These are phyloP conservation scores for Colletotrichum plurivorum DNA, from an alignment of 2,329 filamentous ascomycete genomes.

Conservation along the genomic window DNA sequence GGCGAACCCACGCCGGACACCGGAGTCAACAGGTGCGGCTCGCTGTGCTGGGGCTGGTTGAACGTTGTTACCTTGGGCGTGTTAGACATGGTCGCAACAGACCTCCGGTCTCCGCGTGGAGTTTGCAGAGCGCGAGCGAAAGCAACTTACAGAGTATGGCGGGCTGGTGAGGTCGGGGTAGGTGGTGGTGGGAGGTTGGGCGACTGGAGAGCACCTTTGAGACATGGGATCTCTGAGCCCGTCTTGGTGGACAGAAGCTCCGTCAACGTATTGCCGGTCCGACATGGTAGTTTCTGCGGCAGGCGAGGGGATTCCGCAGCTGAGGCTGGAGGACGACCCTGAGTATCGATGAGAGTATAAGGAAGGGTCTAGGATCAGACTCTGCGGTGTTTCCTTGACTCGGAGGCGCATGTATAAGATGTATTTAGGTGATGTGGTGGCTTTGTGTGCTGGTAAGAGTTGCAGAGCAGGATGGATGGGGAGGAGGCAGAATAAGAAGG, in stretches of 20 bases:
- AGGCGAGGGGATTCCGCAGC: not conserved
- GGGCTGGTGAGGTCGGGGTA: slow-evolving; percentile 34
- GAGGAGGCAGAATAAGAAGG: slow-evolving; percentile 25
- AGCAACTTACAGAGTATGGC: slow-evolving; percentile 50
- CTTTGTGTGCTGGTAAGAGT: not conserved
- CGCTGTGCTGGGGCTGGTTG: slow-evolving; percentile 51
- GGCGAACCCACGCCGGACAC: slow-evolving; percentile 65
- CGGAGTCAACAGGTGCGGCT: slow-evolving; percentile 64
- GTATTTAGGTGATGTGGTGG: slow-evolving; percentile 43
- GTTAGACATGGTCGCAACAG: slow-evolving; percentile 12
- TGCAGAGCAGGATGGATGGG: not conserved
- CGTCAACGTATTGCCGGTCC: slow-evolving; percentile 37
- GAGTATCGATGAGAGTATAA: not conserved
- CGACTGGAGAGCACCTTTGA: slow-evolving; percentile 28
- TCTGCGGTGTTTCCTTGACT: not conserved
- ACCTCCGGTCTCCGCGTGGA: not conserved
- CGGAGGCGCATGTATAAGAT: slow-evolving; percentile 46
- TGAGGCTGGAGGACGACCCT: not conserved
- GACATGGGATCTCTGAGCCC: slow-evolving; percentile 31
- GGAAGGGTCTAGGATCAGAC: not conserved
- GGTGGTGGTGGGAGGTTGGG: slow-evolving; percentile 15
- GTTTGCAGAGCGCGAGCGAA: not conserved
- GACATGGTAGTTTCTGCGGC: slow-evolving; percentile 32
- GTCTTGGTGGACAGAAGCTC: slow-evolving; percentile 16
- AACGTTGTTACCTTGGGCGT: slow-evolving; percentile 49